Conservation (phyloP, 257 asterid species). For the Anisodus acutangulus region DNA sequence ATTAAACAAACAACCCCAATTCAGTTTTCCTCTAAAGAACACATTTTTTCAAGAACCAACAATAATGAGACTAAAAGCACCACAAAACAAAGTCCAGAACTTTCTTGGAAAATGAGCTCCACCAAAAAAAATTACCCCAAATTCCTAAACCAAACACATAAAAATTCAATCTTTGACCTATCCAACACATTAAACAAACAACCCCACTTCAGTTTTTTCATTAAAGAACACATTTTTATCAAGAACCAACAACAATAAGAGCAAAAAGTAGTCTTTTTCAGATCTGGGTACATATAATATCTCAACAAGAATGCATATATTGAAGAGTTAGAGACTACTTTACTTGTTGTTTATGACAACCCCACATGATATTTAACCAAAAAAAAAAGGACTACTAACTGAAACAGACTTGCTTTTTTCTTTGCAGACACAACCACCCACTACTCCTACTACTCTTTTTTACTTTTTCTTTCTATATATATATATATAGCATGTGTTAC, state of each 20-base stretch:
- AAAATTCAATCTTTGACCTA: neutral
- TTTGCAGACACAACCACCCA: conserved; percentile 31
- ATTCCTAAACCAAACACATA: neutral
- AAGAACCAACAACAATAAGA: conserved; percentile 30
- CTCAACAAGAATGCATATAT: conserved; percentile 25
- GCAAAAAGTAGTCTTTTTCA: conserved; percentile 22
- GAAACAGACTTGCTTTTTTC: conserved; percentile 26
- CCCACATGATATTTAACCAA: conserved; percentile 1
- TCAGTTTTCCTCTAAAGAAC: conserved; percentile 10
- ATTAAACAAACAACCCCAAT: neutral
- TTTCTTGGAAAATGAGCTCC: conserved; percentile 27
- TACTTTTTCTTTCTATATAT: neutral
- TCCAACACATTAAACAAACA: neutral
- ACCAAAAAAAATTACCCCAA: neutral
- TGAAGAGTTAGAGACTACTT: conserved; percentile 27
- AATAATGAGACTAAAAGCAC: conserved; percentile 31
- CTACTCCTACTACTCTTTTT: conserved; percentile 28
- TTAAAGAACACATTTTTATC: conserved; percentile 25
- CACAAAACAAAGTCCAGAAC: conserved; percentile 13
- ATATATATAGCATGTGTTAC: conserved; percentile 7
- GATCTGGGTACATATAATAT: conserved; percentile 22
- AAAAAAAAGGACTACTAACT: conserved; percentile 22
- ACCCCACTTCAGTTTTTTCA: neutral
- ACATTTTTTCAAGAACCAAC: conserved; percentile 20
- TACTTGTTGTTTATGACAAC: conserved; percentile 30